Percentiles rank a stretch among this genome's conserved stretches.
Evolutionary conservation across 805 yeast genomes (phyloP).

Genomic region (Komagataella phaffii): DNA sequence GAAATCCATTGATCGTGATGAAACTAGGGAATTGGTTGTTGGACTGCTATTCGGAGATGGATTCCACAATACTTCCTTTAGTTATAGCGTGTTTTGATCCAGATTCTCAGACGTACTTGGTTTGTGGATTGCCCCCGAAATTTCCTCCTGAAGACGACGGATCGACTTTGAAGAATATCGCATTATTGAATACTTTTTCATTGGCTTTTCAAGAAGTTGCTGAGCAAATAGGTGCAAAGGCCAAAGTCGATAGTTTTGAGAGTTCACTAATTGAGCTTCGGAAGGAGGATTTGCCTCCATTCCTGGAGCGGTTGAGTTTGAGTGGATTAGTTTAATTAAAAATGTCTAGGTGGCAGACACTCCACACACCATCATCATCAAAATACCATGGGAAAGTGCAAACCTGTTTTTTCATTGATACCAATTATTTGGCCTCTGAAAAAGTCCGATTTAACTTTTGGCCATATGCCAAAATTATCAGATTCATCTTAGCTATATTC

Average conservation of each 20-base stretch:
- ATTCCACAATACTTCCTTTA: slow-evolving; percentile 56
- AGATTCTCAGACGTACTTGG: slow-evolving; percentile 64
- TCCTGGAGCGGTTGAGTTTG: slow-evolving; percentile 69
- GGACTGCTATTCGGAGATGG: slow-evolving; percentile 79
- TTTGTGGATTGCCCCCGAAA: slow-evolving; percentile 81
- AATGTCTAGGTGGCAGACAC: background rate
- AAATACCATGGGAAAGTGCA: no score
- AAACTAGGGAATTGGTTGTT: slow-evolving; percentile 85
- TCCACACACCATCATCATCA: no score
- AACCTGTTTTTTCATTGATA: no score
- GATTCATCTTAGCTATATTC: no score
- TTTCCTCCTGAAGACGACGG: slow-evolving; percentile 35
- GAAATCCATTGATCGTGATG: slow-evolving; percentile 75
- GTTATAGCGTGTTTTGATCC: slow-evolving; percentile 77
- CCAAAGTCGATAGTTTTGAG: slow-evolving; percentile 88
- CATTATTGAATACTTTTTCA: slow-evolving; percentile 69
- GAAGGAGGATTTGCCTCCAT: slow-evolving; percentile 78
- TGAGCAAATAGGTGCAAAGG: slow-evolving; percentile 70
- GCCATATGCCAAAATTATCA: no score
- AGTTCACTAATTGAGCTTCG: slow-evolving; percentile 84
- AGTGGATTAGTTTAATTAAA: slow-evolving; percentile 38
- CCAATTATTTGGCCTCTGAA: no score
- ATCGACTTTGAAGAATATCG: slow-evolving; percentile 21
- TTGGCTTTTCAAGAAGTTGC: slow-evolving; percentile 88
- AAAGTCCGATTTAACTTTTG: no score